Evolutionary conservation across 371 early-diverging fungal genomes (phyloP).

Genomic region (Saksenaea oblongispora): DNA sequence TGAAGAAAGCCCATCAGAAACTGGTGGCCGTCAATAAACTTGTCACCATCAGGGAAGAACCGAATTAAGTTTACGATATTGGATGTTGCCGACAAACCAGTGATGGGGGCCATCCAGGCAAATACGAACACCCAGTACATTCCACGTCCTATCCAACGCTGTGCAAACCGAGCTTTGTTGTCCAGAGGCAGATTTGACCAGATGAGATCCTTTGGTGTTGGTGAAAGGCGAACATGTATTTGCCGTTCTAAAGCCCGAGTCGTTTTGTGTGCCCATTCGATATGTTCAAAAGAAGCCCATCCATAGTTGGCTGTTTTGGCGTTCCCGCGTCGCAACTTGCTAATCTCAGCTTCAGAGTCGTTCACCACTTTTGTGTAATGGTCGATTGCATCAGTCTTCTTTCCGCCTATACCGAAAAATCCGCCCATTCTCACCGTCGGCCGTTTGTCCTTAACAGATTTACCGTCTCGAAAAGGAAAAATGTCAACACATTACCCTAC

Average conservation of each 20-base stretch:
- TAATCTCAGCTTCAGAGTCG: conserved; percentile 68
- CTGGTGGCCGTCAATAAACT: conserved; percentile 53
- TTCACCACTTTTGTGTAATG: conserved; percentile 66
- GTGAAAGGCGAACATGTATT: conserved; percentile 54
- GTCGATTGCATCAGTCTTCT: conserved; percentile 74
- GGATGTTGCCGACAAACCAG: conserved; percentile 65
- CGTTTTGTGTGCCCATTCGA: conserved; percentile 62
- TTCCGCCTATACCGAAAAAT: conserved; percentile 49
- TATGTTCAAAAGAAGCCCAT: conserved; percentile 73
- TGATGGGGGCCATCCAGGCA: conserved; percentile 71
- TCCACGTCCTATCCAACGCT: conserved; percentile 58
- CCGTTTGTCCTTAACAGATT: conserved; percentile 40
- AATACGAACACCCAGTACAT: conserved; percentile 65
- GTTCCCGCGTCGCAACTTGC: conserved; percentile 49
- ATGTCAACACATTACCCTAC: conserved; percentile 11
- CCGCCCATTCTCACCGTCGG: conserved; percentile 54
- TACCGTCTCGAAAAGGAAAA: conserved; percentile 39
- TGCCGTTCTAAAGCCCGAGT: conserved; percentile 17
- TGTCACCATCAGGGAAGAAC: conserved; percentile 48
- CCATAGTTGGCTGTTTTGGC: conserved; percentile 66
- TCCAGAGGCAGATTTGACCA: conserved; percentile 80
- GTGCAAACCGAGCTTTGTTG: conserved; percentile 47
- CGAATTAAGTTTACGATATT: conserved; percentile 61
- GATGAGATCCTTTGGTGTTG: conserved; percentile 78
- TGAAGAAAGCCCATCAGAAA: conserved; percentile 66